These are phyloP conservation scores for Solanum okadae DNA, from an alignment of 257 asterid species.

Conservation along the genomic window DNA sequence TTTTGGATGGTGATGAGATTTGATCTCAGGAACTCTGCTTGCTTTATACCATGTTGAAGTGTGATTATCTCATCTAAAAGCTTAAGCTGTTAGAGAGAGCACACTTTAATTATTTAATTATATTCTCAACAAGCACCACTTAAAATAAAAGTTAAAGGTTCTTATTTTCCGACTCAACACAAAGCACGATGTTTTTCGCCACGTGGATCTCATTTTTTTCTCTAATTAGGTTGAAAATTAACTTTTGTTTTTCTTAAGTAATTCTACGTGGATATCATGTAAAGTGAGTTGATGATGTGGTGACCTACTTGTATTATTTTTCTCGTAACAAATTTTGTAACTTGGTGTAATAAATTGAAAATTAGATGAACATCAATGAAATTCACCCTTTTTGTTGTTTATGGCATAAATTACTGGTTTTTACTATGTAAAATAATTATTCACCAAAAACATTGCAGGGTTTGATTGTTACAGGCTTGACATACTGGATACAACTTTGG, in stretches of 20 bases:
- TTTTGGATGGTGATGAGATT: not conserved
- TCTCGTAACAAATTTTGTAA: not conserved
- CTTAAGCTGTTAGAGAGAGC: rapidly evolving
- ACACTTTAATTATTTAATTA: no score
- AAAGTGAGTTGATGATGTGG: not conserved
- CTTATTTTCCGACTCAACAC: not conserved
- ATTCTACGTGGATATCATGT: not conserved
- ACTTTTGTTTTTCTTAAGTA: no score
- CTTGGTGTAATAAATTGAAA: not conserved
- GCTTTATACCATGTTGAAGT: not conserved
- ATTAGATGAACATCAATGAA: not conserved
- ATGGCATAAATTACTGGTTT: not conserved
- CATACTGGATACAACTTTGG: slow-evolving; percentile 50
- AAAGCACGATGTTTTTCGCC: not conserved
- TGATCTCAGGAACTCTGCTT: no score
- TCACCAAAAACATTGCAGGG: slow-evolving; percentile 31
- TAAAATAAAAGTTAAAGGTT: not conserved
- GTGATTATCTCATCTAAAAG: not conserved
- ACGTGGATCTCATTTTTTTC: not conserved
- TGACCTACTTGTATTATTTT: no score
- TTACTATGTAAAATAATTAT: not conserved
- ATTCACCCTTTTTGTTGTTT: not conserved
- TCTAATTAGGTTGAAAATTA: not conserved
- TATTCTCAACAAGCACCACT: rapidly evolving
- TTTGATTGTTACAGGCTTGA: slow-evolving; percentile 45